Evolutionary conservation across 1,284 basidiomycete genomes (phyloP), one percentile per base, ranked within the genome.

Genomic region (Ceratobasidium sp.): DNA sequence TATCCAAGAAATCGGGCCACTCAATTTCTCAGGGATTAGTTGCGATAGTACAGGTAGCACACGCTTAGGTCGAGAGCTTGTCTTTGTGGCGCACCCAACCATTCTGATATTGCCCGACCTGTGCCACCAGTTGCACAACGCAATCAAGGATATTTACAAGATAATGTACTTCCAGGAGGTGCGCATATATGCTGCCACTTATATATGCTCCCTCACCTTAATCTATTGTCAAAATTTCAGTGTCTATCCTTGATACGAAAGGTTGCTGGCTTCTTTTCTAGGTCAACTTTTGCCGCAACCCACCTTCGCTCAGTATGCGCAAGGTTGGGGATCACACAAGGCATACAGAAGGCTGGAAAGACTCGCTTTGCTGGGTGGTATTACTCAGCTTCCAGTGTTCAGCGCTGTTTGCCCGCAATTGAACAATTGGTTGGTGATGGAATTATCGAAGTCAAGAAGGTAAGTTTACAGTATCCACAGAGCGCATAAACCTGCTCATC

Each of bases 31-130:
- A 25, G 76, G 52, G 0, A 71, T 75, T 13, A 72, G 72, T 3
- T 77, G 75, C 3, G 78, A 80, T 56, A 77, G 76, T 56, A 79
- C 78, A 12, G 78, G 78, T 1, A 79, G 79, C 56, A 80, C 78
- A 17, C 71, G 71, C 13, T 68, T 73, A 12, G 71, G 70, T 12
- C 73, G 78, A 0, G 56, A 72, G 4, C 22, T 76, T 12, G 25
- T 78, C 0, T 68, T 56, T 15, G 31, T 70, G 2, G 57, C 72
- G 29, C 38, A 77, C 42, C 74, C 74, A 0, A 75, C 73, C 1
- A 72, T 79, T 1, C 69, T 80, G 29, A 74, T 77, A 22, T 40
- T 79, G 0, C 74, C 76, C 2, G 78, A 80, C 53, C 74, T 75
- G 0, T 75, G 75, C 32, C 80, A 81, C 58, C 75, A 77, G 47